Evolutionary conservation across 2,329 filamentous ascomycete genomes (phyloP), one percentile per base, ranked within the genome.

Genomic region (Zymoseptoria pseudotritici): DNA sequence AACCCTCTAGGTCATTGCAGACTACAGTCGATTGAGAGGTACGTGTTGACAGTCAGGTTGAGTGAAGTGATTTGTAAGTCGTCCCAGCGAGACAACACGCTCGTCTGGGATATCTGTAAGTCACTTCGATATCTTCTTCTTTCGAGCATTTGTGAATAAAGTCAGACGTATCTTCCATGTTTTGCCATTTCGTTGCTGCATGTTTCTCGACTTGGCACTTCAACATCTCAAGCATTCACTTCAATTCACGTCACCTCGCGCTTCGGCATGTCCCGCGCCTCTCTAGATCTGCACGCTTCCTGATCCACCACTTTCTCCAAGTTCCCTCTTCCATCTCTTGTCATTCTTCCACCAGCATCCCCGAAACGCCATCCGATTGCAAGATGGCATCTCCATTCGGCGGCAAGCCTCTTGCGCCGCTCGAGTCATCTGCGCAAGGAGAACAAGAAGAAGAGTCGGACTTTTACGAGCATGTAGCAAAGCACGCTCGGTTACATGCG

Each of bases 361-460:
- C 13, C 36, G 13, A 17, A 46, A 46, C 36, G 17, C 36, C 13
- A 46, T 11, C 11, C 36, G 36, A n/a, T 46, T 7, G 36, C 36
- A 46, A 46, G 17, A 46, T 46, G 36, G 17, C 36, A 13, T 46
- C 36, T 46, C 36, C 36, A 7, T 46, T 46, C 13, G 36, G 36
- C 36, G 36, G 36, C 13, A 46, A 46, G 36, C 36, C 36, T 46
- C 36, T 46, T n/a, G 36, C 13, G 36, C 13, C 36, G 36, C 36
- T 46, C 36, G 36, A 46, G 13, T 4, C 36, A 46, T 24, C 53
- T 62, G 57, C 57, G 51, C 54, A 6, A 42, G 21, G 57, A 57
- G 36, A 65, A 64, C 57, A 26, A 21, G 21, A 53, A 42, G 49
- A 58, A 50, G 55, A 56, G 56, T 5, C 20, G 19, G 57, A 36